phyloP scores from a whole-genome alignment of 257 asterid genomes.

The Nicotiana otophora region DNA sequence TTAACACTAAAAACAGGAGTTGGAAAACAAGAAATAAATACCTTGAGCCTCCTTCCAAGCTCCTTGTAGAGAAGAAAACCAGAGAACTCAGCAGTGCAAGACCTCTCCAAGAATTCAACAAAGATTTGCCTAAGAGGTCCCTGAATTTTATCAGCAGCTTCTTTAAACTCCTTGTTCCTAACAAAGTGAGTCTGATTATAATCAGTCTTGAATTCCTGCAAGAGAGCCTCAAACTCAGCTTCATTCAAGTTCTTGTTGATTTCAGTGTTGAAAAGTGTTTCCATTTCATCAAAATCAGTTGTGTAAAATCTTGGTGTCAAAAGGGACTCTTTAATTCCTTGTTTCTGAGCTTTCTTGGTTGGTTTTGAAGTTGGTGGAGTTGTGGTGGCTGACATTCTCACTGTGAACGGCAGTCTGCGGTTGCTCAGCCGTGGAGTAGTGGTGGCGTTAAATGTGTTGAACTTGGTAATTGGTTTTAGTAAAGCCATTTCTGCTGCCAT shows the following conservation, averaged over 20 bases:
- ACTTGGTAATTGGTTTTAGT: constrained; percentile 59
- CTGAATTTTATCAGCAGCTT: constrained; percentile 79
- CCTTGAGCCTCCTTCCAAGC: constrained; percentile 96
- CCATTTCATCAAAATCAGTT: constrained; percentile 96
- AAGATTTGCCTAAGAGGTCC: constrained; percentile 76
- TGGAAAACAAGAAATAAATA: not conserved
- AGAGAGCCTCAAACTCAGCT: constrained; percentile 72
- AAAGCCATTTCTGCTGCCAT: constrained; percentile 77
- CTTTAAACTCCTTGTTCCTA: constrained; percentile 84
- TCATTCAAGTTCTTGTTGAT: constrained; percentile 84
- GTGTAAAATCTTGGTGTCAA: constrained; percentile 83
- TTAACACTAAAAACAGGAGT: not conserved
- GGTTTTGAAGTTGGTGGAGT: constrained; percentile 24
- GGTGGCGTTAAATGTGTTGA: constrained; percentile 28
- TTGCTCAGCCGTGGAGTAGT: constrained; percentile 24
- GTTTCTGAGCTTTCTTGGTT: constrained; percentile 44
- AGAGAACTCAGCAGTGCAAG: constrained; percentile 96
- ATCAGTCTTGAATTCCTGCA: constrained; percentile 98
- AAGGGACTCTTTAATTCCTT: constrained; percentile 63
- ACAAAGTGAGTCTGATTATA: constrained; percentile 93
- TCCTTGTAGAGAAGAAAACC: constrained; percentile 87
- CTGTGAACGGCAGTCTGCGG: constrained; percentile 13
- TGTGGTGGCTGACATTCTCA: constrained; percentile 61
- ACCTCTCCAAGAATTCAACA: constrained; percentile 89
- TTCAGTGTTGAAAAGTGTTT: constrained; percentile 85